These are phyloP conservation scores for Leccinum ponderosum DNA, from an alignment of 1,284 basidiomycete genomes.

Conservation along the genomic window DNA sequence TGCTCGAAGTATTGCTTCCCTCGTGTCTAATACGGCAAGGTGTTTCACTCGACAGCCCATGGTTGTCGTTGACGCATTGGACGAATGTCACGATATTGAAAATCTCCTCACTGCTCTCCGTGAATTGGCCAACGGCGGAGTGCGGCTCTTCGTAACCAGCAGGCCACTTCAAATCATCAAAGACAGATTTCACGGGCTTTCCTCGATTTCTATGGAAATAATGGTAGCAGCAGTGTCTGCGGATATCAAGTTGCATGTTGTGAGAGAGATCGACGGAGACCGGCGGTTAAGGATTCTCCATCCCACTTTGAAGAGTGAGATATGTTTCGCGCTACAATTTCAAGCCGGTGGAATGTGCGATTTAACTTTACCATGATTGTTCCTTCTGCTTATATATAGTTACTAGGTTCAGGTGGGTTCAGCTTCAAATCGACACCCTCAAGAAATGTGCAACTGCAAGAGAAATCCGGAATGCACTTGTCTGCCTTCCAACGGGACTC, in stretches of 20 bases:
- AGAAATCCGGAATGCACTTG: conserved; percentile 2
- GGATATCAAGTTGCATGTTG: background rate
- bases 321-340: background rate
- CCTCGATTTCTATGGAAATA: background rate
- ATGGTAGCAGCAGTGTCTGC: background rate
- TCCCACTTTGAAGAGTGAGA: background rate
- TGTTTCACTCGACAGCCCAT: background rate
- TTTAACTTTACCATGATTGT: background rate
- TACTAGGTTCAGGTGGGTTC: conserved; percentile 8
- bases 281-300: background rate
- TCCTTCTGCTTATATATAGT: background rate
- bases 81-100: conserved; percentile 2
- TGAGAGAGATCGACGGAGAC: conserved; percentile 7
- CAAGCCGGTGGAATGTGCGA: conserved; percentile 11
- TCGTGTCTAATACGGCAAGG: background rate
- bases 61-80: conserved; percentile 8
- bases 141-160: background rate
- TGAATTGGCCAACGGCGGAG: background rate
- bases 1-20: background rate
- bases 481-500: conserved; percentile 3
- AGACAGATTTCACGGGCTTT: background rate
- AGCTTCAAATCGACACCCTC: conserved; percentile 11
- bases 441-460: conserved; percentile 4
- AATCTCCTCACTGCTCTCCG: background rate
- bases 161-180: conserved; percentile 6